Evolutionary conservation across 2,329 filamentous ascomycete genomes (phyloP).

Genomic region (Xylariaceae sp.): DNA sequence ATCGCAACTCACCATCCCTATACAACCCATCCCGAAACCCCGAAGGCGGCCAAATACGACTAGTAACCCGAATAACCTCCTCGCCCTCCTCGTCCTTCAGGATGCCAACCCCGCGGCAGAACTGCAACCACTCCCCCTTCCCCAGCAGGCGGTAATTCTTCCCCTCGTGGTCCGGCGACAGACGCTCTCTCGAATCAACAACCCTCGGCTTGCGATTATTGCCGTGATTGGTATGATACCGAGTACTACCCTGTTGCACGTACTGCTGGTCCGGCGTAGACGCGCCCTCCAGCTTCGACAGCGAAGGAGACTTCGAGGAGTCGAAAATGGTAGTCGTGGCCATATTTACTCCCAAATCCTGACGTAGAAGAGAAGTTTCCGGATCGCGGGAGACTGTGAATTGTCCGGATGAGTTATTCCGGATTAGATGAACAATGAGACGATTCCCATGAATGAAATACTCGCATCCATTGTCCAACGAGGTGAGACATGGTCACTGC

Average conservation of each 20-base stretch:
- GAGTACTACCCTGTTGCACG: background rate
- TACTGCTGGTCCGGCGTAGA: background rate
- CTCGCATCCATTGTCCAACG: background rate
- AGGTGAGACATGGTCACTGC: background rate
- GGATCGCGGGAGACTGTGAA: background rate
- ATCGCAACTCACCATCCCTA: slow-evolving; percentile 35
- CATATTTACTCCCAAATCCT: background rate
- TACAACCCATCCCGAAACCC: slow-evolving; percentile 49
- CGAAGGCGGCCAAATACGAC: slow-evolving; percentile 43
- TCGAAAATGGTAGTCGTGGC: slow-evolving; percentile 17
- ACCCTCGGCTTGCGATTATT: background rate
- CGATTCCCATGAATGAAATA: background rate
- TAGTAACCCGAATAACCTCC: slow-evolving; percentile 40
- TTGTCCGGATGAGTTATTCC: background rate
- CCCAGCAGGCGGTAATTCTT: slow-evolving; percentile 38
- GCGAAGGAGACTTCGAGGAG: slow-evolving; percentile 2
- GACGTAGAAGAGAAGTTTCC: background rate
- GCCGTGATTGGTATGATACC: background rate
- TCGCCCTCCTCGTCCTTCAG: slow-evolving; percentile 44
- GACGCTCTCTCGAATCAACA: background rate
- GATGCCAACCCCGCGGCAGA: slow-evolving; percentile 47
- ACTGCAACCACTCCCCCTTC: slow-evolving; percentile 42
- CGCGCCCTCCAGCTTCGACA: background rate
- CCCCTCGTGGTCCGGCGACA: background rate
- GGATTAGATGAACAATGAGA: background rate